phyloP scores from a whole-genome alignment of 2,329 filamentous ascomycete species.

The Fusarium staphyleae region DNA sequence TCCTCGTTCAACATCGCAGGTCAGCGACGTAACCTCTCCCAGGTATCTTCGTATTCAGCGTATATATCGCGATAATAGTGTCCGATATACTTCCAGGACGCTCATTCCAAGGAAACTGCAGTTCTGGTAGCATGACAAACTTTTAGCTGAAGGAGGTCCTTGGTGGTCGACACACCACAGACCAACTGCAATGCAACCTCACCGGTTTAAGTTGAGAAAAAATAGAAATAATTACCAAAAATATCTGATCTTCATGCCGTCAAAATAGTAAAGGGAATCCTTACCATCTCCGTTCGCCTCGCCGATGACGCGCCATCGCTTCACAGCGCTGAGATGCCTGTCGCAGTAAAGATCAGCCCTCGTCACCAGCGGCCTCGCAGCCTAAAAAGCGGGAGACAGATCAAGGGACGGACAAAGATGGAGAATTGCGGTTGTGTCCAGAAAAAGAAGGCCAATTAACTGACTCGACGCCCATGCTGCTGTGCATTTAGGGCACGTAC shows the following conservation, averaged over 20 bases:
- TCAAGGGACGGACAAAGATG: constrained; percentile 19
- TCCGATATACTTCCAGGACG: too few species aligned
- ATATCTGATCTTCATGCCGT: constrained; percentile 12
- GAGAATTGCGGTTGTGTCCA: constrained; percentile 28
- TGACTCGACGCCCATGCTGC: constrained; percentile 6
- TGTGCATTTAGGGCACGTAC: constrained; percentile 4
- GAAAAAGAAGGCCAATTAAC: constrained; percentile 1
- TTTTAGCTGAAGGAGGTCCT: constrained; percentile 15
- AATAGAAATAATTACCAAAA: constrained; percentile 36
- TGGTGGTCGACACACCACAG: constrained; percentile 4
- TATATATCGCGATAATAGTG: neutral
- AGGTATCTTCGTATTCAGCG: neutral
- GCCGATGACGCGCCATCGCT: constrained; percentile 28
- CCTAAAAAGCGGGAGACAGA: constrained; percentile 6
- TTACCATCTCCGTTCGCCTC: constrained; percentile 13
- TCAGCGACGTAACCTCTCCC: too few species aligned
- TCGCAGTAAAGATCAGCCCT: constrained; percentile 31
- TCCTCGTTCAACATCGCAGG: too few species aligned
- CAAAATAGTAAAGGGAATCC: neutral
- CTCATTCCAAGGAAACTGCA: neutral
- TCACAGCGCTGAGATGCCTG: constrained; percentile 19
- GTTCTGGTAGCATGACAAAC: constrained; percentile 6
- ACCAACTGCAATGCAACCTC: constrained; percentile 4
- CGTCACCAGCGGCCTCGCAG: constrained; percentile 24
- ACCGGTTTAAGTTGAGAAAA: constrained; percentile 10